Conservation (phyloP, 179 eudicot species). For the Spinacia oleracea region DNA sequence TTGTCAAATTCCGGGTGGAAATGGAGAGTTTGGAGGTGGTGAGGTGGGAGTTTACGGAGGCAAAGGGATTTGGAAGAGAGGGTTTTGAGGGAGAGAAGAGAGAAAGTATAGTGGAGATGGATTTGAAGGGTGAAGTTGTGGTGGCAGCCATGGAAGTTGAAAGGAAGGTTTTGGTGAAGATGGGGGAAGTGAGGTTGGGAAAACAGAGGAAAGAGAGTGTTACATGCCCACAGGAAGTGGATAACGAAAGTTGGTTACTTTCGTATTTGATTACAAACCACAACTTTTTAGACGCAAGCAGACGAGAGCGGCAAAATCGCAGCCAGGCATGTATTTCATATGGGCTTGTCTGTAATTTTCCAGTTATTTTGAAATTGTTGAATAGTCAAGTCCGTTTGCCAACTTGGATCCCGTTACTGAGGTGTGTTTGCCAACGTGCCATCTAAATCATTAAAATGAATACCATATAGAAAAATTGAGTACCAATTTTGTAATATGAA, state of each 20-base stretch:
- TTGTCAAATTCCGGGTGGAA: not conserved
- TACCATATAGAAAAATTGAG: no score
- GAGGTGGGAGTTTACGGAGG: not conserved
- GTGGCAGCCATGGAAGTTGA: constrained; percentile 20
- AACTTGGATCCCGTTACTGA: no score
- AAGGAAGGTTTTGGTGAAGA: not conserved
- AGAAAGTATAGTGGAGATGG: constrained; percentile 25
- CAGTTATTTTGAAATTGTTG: no score
- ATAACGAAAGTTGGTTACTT: not conserved
- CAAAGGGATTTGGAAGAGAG: constrained; percentile 2
- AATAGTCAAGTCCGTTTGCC: no score
- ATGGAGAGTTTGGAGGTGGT: constrained; percentile 1
- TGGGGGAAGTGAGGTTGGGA: not conserved
- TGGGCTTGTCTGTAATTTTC: no score
- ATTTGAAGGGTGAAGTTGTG: constrained; percentile 26
- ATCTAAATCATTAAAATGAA: no score
- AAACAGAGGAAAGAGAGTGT: not conserved
- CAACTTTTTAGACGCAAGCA: no score
- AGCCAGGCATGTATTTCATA: no score
- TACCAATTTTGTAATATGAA: no score
- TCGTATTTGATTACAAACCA: no score
- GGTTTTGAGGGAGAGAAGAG: constrained; percentile 17
- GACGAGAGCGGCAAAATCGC: no score
- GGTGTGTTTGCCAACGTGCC: no score
- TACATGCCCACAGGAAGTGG: constrained; percentile 28